These are phyloP conservation scores for Saturnispora quitensis DNA, from an alignment of 805 yeast species.

Conservation along the genomic window DNA sequence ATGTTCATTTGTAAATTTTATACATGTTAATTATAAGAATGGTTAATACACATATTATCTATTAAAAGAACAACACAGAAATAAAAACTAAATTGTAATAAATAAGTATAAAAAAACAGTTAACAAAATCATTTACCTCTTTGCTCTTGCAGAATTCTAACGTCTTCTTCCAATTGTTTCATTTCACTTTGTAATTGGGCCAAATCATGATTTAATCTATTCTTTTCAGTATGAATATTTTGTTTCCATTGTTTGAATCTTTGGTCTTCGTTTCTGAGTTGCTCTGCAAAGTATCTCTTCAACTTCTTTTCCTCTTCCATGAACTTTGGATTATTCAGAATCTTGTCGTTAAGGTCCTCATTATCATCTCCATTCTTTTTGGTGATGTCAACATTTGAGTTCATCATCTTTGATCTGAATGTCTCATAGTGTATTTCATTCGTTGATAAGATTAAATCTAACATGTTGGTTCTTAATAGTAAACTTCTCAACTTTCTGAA, in stretches of 20 bases:
- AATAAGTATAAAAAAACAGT: background rate
- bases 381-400: conserved; percentile 24
- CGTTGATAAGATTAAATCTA: conserved; percentile 72
- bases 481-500: conserved; percentile 73
- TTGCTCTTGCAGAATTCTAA: conserved; percentile 47
- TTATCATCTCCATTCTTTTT: conserved; percentile 12
- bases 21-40: background rate
- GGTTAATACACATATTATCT: background rate
- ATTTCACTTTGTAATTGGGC: conserved; percentile 78
- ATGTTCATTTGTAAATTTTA: background rate
- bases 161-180: conserved; percentile 67
- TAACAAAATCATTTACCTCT: conserved; percentile 31
- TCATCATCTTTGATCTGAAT: conserved; percentile 66
- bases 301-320: conserved; percentile 93
- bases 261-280: conserved; percentile 92
- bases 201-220: conserved; percentile 85
- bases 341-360: conserved; percentile 29
- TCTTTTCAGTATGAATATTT: conserved; percentile 89
- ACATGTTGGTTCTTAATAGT: conserved; percentile 71
- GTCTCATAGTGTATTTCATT: conserved; percentile 75
- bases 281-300: conserved; percentile 92
- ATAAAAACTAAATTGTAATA: background rate
- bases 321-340: conserved; percentile 73
- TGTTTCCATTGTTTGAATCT: conserved; percentile 98
- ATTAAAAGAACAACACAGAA: background rate